Percentiles rank a stretch among this genome's conserved stretches.
phyloP scores from a whole-genome alignment of 2,329 filamentous ascomycete species.

The Aspergillus amoenus region DNA sequence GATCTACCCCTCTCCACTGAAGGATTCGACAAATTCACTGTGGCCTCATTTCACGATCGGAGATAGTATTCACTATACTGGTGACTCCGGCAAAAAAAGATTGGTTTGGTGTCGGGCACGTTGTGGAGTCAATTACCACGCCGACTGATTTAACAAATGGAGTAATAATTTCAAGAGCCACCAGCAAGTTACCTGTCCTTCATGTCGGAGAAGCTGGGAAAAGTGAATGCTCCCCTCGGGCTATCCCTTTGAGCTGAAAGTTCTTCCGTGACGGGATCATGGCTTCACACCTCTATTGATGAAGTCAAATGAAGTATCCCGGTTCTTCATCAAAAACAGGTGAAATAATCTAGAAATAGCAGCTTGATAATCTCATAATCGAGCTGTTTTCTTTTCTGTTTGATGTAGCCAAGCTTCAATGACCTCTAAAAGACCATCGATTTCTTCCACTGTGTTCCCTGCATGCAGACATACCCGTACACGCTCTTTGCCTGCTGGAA shows the following conservation, averaged over 20 bases:
- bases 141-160: constrained; percentile 15
- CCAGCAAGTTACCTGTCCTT: constrained; percentile 14
- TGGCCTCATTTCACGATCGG: no score
- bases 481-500: constrained; percentile 62
- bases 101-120: constrained; percentile 14
- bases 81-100: no score
- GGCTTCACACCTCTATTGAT: background rate
- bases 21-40: background rate
- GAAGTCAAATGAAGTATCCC: background rate
- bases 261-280: background rate
- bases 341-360: background rate
- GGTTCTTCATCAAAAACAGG: background rate
- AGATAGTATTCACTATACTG: no score
- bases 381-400: constrained; percentile 12
- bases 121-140: constrained; percentile 22
- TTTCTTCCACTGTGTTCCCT: constrained; percentile 59
- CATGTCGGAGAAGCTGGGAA: constrained; percentile 14
- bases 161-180: background rate
- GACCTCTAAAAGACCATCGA: constrained; percentile 53
- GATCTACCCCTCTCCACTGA: background rate
- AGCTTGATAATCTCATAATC: background rate
- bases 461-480: constrained; percentile 69
- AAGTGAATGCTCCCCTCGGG: background rate
- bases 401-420: constrained; percentile 51
- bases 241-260: background rate